Evolutionary conservation across 1,139 yeast genomes (phyloP).

Genomic region (Lodderomyces parapsilosis): DNA sequence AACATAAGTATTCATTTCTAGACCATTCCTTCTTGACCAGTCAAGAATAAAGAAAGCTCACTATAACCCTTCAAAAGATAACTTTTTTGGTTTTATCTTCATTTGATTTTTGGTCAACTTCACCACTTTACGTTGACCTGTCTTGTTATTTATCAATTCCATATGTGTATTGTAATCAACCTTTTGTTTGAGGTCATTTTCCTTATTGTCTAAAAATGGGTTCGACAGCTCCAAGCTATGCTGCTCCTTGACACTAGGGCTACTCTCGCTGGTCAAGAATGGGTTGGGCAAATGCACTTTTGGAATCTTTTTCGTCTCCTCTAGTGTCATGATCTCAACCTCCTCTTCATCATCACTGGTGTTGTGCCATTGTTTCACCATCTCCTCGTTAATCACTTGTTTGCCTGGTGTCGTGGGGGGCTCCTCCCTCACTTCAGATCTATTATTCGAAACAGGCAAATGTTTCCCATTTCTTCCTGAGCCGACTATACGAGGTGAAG

Average conservation of each 20-base stretch:
- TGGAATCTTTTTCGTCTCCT: slow-evolving; percentile 10
- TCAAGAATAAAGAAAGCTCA: slow-evolving; percentile 3
- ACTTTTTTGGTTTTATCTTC: slow-evolving; percentile 40
- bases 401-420: slow-evolving; percentile 30
- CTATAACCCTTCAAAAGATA: slow-evolving; percentile 15
- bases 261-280: slow-evolving; percentile 11
- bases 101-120: slow-evolving; percentile 34
- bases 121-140: slow-evolving; percentile 38
- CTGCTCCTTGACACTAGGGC: neutral
- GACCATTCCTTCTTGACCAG: slow-evolving; percentile 2
- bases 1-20: neutral
- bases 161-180: slow-evolving; percentile 35
- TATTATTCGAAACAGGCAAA: slow-evolving; percentile 15
- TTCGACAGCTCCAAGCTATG: neutral
- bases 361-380: slow-evolving; percentile 36
- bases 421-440: slow-evolving; percentile 18
- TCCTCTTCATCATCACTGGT: slow-evolving; percentile 28
- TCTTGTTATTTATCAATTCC: slow-evolving; percentile 37
- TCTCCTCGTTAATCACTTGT: slow-evolving; percentile 31
- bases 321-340: slow-evolving; percentile 13
- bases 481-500: slow-evolving; percentile 44
- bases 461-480: slow-evolving; percentile 26
- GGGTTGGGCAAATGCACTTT: slow-evolving; percentile 13
- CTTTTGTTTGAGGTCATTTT: neutral
- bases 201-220: slow-evolving; percentile 1